Evolutionary conservation across 768 basidiomycete genomes (phyloP), one percentile per base, ranked within the genome.

Genomic region (Amanita molliuscula): DNA sequence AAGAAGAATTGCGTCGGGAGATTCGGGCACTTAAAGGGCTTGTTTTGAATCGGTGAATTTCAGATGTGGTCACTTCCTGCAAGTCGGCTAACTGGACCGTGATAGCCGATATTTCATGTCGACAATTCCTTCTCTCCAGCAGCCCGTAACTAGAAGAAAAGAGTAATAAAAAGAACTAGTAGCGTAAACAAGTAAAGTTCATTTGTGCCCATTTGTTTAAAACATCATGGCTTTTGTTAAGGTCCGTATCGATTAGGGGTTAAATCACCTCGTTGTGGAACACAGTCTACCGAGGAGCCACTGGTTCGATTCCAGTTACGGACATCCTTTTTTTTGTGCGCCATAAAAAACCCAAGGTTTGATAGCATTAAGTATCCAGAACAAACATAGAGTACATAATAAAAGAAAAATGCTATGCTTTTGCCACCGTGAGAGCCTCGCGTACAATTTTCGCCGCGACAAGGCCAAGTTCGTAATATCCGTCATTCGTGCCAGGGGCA

Each of bases 391-490:
- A 31, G 21, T 18, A 26, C 54, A 18, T 26, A 8, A 8, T 44
- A 44, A 3, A 25, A 25, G 6, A 26, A 10, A 21, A 29, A 5
- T 11, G 15, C 13, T 5, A 18, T 11, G 2, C 33, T n/a, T 4
- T 31, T 31, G 28, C 4, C 3, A 34, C 34, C 6, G 29, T 20
- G n/a, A 47, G 15, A 59, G 55, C 51, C 65, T 82, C 77, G 48
- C 80, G 71, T 51, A 90, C 76, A 21, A 79, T 56, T 44, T 77
- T 71, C 15, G 79, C 82, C 0, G 79, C 76, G 40, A 75, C 67
- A 33, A 94, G 67, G 1, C 91, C 93, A 6, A 96, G 70, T 56
- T 81, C 80, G 59, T 94, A 94, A 65, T 91, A 96, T 16, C 91
- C 91, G 56, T 94, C 91, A 58, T 96, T 95, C 20, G 79, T 81